A percentile compares a stretch with the other conserved stretches of the same genome.
Conservation (phyloP, 108 stramenopile genomes). For the Cylindrotheca closterium region DNA sequence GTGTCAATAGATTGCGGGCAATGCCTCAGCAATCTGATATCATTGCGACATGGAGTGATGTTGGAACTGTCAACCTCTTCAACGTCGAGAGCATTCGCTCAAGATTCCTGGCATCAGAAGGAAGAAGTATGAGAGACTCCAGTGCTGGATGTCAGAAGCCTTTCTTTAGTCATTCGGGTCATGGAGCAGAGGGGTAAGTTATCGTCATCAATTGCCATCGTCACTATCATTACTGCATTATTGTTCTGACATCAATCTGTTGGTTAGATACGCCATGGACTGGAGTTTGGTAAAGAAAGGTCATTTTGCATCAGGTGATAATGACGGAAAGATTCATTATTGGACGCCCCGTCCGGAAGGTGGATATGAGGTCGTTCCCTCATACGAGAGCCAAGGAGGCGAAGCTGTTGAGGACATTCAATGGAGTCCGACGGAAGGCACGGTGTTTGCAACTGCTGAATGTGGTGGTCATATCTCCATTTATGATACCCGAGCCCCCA, state of each 20-base stretch:
- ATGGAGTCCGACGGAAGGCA: slow-evolving; percentile 93
- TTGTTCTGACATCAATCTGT: too few relatives aligned
- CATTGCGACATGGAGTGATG: slow-evolving; percentile 94
- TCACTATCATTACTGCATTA: too few relatives aligned
- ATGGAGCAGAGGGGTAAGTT: slow-evolving; percentile 72
- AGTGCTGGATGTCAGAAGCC: slow-evolving; percentile 41
- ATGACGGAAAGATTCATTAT: slow-evolving; percentile 81
- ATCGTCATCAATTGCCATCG: too few relatives aligned
- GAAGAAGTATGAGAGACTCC: slow-evolving; percentile 18
- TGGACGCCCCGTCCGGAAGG: slow-evolving; percentile 58
- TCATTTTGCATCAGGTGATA: slow-evolving; percentile 88
- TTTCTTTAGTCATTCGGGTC: slow-evolving; percentile 76
- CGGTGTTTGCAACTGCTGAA: slow-evolving; percentile 92
- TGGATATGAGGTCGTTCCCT: slow-evolving; percentile 45
- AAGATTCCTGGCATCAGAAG: slow-evolving; percentile 54
- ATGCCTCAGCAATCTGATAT: slow-evolving; percentile 90
- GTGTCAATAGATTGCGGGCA: slow-evolving; percentile 92
- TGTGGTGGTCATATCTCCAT: slow-evolving; percentile 80
- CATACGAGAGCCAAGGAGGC: slow-evolving; percentile 44
- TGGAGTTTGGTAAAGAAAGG: slow-evolving; percentile 82
- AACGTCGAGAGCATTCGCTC: slow-evolving; percentile 67
- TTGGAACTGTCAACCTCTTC: slow-evolving; percentile 84
- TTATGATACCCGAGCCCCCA: slow-evolving; percentile 88
- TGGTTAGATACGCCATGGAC: slow-evolving; percentile 82
- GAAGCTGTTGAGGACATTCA: slow-evolving; percentile 93